A percentile compares a stretch with the other conserved stretches of the same genome.
Evolutionary conservation across 805 yeast species (phyloP).

Genomic region (Wickerhamiella australiensis): DNA sequence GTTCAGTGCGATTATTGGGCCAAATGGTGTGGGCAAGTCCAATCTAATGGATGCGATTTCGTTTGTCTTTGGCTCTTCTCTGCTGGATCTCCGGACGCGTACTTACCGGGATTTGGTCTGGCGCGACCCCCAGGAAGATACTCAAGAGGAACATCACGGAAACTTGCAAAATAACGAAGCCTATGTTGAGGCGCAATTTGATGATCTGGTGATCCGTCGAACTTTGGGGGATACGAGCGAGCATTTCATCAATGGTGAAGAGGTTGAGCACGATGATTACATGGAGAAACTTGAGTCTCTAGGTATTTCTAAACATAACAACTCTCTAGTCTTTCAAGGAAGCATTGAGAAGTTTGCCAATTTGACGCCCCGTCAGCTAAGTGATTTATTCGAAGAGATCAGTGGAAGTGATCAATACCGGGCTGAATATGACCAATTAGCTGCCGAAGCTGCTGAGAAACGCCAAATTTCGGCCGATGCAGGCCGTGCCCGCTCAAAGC

Average conservation of each 20-base stretch:
- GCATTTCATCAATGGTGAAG: slow-evolving; percentile 15
- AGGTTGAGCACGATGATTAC: slow-evolving; percentile 36
- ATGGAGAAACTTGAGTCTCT: slow-evolving; percentile 44
- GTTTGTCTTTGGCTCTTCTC: slow-evolving; percentile 78
- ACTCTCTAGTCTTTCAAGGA: slow-evolving; percentile 91
- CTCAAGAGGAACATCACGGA: slow-evolving; percentile 8
- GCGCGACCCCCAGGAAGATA: slow-evolving; percentile 40
- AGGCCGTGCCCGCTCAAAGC: not conserved
- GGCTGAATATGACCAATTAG: slow-evolving; percentile 52
- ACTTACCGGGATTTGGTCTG: slow-evolving; percentile 67
- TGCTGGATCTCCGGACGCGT: slow-evolving; percentile 62
- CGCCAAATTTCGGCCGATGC: not conserved
- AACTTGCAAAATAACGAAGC: slow-evolving; percentile 4
- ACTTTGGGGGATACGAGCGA: not conserved
- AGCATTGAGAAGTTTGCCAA: slow-evolving; percentile 90
- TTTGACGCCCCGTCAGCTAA: slow-evolving; percentile 65
- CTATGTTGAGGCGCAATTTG: slow-evolving; percentile 12
- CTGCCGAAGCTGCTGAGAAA: slow-evolving; percentile 37
- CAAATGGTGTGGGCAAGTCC: slow-evolving; percentile 97
- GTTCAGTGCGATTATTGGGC: slow-evolving; percentile 89
- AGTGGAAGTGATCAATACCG: slow-evolving; percentile 67
- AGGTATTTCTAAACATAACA: slow-evolving; percentile 31
- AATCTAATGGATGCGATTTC: slow-evolving; percentile 97
- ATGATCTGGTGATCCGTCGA: slow-evolving; percentile 1
- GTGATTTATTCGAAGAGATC: slow-evolving; percentile 63